Conservation (phyloP, 305 asterid species). For the Ilex paraguariensis region DNA sequence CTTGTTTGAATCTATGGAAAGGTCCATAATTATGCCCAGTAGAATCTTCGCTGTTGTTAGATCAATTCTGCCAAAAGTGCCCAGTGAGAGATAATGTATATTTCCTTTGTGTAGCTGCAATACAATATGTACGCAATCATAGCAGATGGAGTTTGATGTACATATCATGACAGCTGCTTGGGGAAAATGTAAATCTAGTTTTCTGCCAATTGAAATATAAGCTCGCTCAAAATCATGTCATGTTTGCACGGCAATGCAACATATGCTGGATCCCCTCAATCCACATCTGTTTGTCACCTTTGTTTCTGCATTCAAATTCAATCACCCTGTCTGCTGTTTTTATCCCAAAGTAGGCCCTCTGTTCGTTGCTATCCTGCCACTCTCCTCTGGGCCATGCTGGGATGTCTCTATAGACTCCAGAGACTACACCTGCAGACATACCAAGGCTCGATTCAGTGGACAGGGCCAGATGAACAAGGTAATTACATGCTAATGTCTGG, state of each 20-base stretch:
- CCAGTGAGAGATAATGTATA: not conserved
- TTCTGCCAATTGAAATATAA: constrained; percentile 1
- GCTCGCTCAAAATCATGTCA: constrained; percentile 19
- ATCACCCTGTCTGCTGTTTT: constrained; percentile 69
- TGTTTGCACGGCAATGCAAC: constrained; percentile 46
- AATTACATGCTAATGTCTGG: not conserved
- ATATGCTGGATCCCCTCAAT: constrained; percentile 69
- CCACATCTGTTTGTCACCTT: constrained; percentile 70
- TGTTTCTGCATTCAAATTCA: constrained; percentile 72
- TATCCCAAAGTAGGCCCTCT: constrained; percentile 69
- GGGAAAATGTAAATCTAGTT: constrained; percentile 6
- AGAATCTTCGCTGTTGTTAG: not conserved
- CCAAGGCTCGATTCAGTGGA: constrained; percentile 6
- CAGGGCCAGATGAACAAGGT: constrained; percentile 3
- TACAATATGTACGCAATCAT: not conserved
- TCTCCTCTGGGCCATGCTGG: constrained; percentile 79
- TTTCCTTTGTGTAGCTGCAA: not conserved
- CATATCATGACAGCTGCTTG: constrained; percentile 5
- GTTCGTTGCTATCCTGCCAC: constrained; percentile 31
- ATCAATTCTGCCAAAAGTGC: not conserved
- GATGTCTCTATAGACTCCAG: constrained; percentile 50
- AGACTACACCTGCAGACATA: constrained; percentile 43
- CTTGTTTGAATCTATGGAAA: not conserved
- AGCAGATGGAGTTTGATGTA: not conserved
- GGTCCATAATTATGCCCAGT: constrained; percentile 1